phyloP scores from a whole-genome alignment of 2,329 filamentous ascomycete genomes.

The Hirsutella thompsonii region DNA sequence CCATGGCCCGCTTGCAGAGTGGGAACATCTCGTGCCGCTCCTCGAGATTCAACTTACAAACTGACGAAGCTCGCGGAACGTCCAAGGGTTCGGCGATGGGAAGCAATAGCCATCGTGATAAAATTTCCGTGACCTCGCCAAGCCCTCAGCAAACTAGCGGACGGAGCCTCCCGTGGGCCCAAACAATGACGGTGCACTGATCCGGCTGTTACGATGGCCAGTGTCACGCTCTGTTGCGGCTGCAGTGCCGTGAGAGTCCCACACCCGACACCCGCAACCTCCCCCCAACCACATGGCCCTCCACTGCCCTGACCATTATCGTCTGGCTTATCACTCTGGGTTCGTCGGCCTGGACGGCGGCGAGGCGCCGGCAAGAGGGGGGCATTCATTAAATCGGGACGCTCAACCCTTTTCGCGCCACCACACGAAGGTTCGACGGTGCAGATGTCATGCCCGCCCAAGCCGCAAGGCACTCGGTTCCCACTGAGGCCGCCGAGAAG shows the following conservation, averaged over 20 bases:
- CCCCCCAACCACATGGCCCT: constrained; percentile 1
- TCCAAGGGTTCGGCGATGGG: background rate
- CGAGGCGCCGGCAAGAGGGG: background rate
- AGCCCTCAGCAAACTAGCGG: background rate
- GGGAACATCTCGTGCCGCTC: no score
- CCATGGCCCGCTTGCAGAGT: no score
- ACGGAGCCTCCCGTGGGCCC: constrained; percentile 1
- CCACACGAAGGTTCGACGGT: background rate
- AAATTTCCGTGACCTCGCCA: background rate
- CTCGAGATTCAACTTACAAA: no score
- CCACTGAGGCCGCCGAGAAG: no score
- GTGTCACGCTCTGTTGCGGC: background rate
- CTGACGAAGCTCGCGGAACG: no score
- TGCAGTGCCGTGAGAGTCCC: background rate
- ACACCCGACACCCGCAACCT: background rate
- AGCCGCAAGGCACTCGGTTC: background rate
- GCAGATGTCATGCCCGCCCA: background rate
- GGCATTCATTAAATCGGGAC: background rate
- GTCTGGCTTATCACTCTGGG: background rate
- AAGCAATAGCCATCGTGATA: background rate
- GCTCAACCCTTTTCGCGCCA: background rate
- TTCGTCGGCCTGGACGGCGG: no score
- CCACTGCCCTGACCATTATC: background rate
- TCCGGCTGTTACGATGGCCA: background rate
- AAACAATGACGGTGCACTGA: background rate